Evolutionary conservation across 2,329 filamentous ascomycete species (phyloP).

Genomic region (Triangularia setosa): DNA sequence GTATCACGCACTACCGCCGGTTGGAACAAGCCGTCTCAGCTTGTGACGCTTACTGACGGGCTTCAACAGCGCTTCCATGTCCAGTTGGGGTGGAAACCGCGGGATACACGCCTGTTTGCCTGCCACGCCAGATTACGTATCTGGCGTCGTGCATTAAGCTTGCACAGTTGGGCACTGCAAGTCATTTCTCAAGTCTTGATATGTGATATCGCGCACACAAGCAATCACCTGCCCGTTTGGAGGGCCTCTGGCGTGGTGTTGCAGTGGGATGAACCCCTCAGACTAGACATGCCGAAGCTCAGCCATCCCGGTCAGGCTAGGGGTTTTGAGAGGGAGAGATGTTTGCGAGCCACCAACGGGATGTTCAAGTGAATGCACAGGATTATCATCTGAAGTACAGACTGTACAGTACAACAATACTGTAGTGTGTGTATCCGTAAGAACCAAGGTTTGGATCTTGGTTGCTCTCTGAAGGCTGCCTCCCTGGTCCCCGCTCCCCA

Average conservation of each 20-base stretch:
- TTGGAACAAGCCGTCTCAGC: background rate
- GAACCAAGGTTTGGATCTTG: background rate
- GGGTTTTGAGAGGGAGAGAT: background rate
- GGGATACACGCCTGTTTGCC: background rate
- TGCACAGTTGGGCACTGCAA: background rate
- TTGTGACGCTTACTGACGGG: slow-evolving; percentile 2
- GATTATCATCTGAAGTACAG: background rate
- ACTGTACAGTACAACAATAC: background rate
- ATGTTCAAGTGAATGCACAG: background rate
- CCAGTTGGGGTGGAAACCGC: background rate
- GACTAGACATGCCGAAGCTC: background rate
- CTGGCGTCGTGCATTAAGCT: background rate
- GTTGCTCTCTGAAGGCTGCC: background rate
- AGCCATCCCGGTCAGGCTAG: background rate
- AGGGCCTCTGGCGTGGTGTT: background rate
- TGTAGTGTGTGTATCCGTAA: background rate
- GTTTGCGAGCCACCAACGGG: background rate
- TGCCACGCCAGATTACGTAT: background rate
- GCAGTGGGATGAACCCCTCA: background rate
- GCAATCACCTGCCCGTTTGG: background rate
- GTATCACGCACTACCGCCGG: background rate
- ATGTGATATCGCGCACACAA: background rate
- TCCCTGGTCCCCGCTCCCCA: background rate
- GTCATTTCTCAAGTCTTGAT: background rate
- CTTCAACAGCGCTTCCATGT: background rate